Conservation (phyloP, 2,329 filamentous ascomycete genomes). For the Alternaria longipes region DNA sequence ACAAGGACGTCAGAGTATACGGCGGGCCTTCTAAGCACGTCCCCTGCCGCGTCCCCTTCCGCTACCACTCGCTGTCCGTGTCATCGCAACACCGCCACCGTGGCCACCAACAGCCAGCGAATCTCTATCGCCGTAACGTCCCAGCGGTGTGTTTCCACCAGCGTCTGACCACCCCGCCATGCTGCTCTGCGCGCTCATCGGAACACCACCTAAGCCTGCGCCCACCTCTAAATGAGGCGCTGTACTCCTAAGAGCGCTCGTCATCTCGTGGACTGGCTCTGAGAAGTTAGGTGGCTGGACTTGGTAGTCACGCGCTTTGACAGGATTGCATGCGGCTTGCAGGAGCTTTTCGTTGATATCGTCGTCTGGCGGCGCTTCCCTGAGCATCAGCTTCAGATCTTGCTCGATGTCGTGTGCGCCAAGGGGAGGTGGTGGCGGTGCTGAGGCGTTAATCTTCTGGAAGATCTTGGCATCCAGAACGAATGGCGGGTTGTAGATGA, state of each 20-base stretch:
- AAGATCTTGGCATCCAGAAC: slow-evolving; percentile 57
- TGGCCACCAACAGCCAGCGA: slow-evolving; percentile 27
- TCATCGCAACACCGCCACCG: slow-evolving; percentile 47
- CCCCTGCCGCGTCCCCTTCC: slow-evolving; percentile 46
- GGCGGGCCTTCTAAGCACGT: slow-evolving; percentile 8
- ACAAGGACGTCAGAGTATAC: background rate
- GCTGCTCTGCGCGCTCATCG: slow-evolving; percentile 53
- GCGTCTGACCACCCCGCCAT: slow-evolving; percentile 49
- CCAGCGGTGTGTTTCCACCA: slow-evolving; percentile 49
- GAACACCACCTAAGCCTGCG: slow-evolving; percentile 42
- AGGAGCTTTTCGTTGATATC: slow-evolving; percentile 52
- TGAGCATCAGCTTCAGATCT: slow-evolving; percentile 60
- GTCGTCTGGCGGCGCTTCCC: slow-evolving; percentile 50
- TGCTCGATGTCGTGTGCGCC: slow-evolving; percentile 56
- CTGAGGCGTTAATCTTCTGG: slow-evolving; percentile 58
- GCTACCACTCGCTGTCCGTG: slow-evolving; percentile 49
- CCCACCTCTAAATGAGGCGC: slow-evolving; percentile 48
- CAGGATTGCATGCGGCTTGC: slow-evolving; percentile 45
- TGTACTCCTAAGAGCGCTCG: slow-evolving; percentile 38
- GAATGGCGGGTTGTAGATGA: slow-evolving; percentile 54
- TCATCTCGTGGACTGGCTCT: slow-evolving; percentile 46
- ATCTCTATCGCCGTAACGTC: slow-evolving; percentile 42
- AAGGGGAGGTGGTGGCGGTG: slow-evolving; percentile 57
- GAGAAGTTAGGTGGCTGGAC: slow-evolving; percentile 45
- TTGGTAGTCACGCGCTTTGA: slow-evolving; percentile 47